Conservation (phyloP, 441 rosid species). For the Adansonia madagascariensis region DNA sequence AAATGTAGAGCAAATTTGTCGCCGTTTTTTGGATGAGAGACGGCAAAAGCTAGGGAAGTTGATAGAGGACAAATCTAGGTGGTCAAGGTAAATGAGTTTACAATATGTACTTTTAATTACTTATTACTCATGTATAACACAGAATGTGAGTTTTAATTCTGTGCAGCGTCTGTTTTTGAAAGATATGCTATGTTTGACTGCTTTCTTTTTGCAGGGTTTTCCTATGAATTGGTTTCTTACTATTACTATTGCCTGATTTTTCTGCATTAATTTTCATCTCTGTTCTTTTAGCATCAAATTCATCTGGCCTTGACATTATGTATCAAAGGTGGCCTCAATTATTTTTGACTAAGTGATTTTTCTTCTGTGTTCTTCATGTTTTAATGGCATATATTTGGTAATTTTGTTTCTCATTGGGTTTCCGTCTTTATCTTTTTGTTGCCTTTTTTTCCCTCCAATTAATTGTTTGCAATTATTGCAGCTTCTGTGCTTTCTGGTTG, state of each 20-base stretch:
- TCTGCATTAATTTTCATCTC: constrained; percentile 2
- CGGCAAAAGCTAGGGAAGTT: constrained; percentile 74
- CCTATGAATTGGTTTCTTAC: neutral
- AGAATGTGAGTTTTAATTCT: neutral
- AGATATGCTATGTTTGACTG: neutral
- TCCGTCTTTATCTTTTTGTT: constrained; percentile 7
- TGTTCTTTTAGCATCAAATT: constrained; percentile 10
- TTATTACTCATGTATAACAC: neutral
- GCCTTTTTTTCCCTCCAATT: constrained; percentile 18
- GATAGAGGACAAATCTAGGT: constrained; percentile 83
- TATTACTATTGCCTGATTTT: neutral
- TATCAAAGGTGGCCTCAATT: neutral
- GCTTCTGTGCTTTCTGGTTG: constrained; percentile 83
- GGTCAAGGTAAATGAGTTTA: constrained; percentile 71
- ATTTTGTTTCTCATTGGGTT: neutral
- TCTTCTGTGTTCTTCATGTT: neutral
- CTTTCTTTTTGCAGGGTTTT: constrained; percentile 2
- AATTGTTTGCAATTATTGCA: constrained; percentile 43
- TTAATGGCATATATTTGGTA: neutral
- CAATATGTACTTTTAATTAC: neutral
- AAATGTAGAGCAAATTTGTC: constrained; percentile 85
- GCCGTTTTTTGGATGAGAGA: constrained; percentile 90
- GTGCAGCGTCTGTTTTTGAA: neutral
- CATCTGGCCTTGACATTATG: neutral
- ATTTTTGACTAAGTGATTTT: neutral